Evolutionary conservation across 2,329 filamentous ascomycete genomes (phyloP), one percentile per base, ranked within the genome.

Genomic region (Periconia digitata): DNA sequence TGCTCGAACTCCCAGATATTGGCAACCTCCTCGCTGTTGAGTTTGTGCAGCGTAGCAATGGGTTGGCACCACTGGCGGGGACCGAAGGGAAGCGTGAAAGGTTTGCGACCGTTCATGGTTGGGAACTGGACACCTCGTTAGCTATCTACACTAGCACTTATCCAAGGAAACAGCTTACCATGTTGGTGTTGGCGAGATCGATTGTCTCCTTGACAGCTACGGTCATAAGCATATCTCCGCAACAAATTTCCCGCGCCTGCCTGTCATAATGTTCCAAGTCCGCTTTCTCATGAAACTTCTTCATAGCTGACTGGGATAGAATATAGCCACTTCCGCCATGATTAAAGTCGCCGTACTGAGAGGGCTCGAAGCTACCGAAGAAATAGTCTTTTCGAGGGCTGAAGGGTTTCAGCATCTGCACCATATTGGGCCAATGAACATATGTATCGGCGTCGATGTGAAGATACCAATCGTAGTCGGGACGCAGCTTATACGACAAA

Each of bases 291-390:
- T 21, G 37, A 17, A 34, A 43, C 39, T 13, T 39, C 45, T 3
- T 40, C 36, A 21, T 46, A 32, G 18, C 39, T n/a, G n/a, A n/a
- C n/a, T n/a, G n/a, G n/a, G n/a, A 47, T 32, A 47, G 10, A 17
- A 47, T 47, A 22, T 47, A 47, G 5, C 44, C 44, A 29, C 44
- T 47, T n/a, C n/a, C n/a, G n/a, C 45, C 45, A 35, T 47, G 45
- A 34, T 38, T 43, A 40, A 47, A 47, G 22, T 43, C 39, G 12
- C 39, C 40, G 39, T 47, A 43, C 40, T 43, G 32, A 32, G 40
- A 43, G 16, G 40, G 39, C 32, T 43, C 45, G 21, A 47, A 43
- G 22, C 45, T 47, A 21, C 45, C 45, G 8, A 47, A 29, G 23
- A 43, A 47, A 17, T 43, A 27, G 32, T 47, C 40, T 23, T 47